Base-by-base conservation (phyloP, 1,139 yeast genomes). In the Lodderomyces elongisporus region DNA sequence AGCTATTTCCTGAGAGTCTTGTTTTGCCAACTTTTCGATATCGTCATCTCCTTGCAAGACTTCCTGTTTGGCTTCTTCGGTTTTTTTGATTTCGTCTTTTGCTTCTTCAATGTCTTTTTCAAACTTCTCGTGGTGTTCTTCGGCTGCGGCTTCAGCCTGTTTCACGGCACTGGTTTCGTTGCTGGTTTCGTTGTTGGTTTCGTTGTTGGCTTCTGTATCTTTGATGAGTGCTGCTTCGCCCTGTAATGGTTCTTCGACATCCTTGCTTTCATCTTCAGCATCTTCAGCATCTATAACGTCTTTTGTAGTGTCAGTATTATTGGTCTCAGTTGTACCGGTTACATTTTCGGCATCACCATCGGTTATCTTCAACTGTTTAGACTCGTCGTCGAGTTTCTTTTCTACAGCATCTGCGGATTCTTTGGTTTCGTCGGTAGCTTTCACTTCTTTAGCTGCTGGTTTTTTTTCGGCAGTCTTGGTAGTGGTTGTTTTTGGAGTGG, bases 1-100 rank as follows among this genome's bases (percentile, higher is more conserved):
- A 22, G 47, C 60, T 28, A 61, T 30, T 41, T 66, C 72, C 47
- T 57, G 51, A 25, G 67, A 63, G 17, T 45, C 38, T 39, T 59
- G 60, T 42, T 55, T 49, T 40, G 53, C 51, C 25, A 40, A 44
- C 35, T 56, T 38, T 28, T 41, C 51, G 29, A 56, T 56, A 29
- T 52, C 39, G 38, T 56, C 66, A 37, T 54, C 41, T 6, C 35
- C 45, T 13, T 30, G 14, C 12, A 32, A 28, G 10, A 26, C 33
- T 14, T 40, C 36, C 17, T 34, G 27, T 4, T 17, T 31, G 8
- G 17, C 25, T 17, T 27, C 28, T 24, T 21, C 34, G 8, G 29
- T 25, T 4, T 32, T 35, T 9, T 21, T 32, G 13, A 18, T 18
- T 4, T 12, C 25, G n/a, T 31, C 17, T 14, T 31, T 31, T 21